Base-by-base conservation (phyloP, 192 early-diverging fungal genomes). In the Coemansia biformis region DNA sequence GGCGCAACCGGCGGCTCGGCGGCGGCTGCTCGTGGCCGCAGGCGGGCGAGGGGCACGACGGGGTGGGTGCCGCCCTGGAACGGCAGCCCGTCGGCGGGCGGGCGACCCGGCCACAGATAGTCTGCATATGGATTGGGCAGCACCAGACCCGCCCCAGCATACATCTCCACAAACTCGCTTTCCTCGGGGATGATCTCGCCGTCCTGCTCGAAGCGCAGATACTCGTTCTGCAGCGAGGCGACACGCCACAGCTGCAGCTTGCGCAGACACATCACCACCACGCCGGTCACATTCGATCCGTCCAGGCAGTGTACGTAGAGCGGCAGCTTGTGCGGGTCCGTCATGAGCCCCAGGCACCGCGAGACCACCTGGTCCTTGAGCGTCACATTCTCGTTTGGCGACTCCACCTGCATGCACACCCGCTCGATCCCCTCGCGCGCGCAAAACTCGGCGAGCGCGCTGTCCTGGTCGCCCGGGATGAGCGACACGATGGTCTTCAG, bases 261-360 rank as follows among this genome's bases (percentile, higher is more conserved):
- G 28, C 95, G 79, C 50, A 98, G 51, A 59, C 89, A 92, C 55
- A 88, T 84, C 11, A 94, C 64, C 2, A 90, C 79, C 3, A 92
- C 63, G 0, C 88, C 88, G 2, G 89, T 95, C 26, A 92, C 88
- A 47, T 86, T 79, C 2, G 87, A 81, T 10, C 93, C 93, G 57
- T 96, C 90, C 23, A 90, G 63, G 54, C 93, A 96, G 60, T 98
- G 95, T 5, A 98, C 48, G 57, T 87, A 96, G 18, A 93, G 48
- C 0, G 93, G 95, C 34, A 78, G 54, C 41, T 84, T 82, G 1
- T 46, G 30, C 2, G 83, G 79, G 48, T 95, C 85, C 11, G 89
- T 85, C 16, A 96, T 67, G 4, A 91, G 76, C 52, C 83, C 82
- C 13, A 90, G 57, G 32, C 82, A 79, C 23, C 78, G 74, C 2